A percentile compares a stretch with the other conserved stretches of the same genome.
Conservation (phyloP, 2,329 filamentous ascomycete species). For the Graphiopsis chlorocephala region DNA sequence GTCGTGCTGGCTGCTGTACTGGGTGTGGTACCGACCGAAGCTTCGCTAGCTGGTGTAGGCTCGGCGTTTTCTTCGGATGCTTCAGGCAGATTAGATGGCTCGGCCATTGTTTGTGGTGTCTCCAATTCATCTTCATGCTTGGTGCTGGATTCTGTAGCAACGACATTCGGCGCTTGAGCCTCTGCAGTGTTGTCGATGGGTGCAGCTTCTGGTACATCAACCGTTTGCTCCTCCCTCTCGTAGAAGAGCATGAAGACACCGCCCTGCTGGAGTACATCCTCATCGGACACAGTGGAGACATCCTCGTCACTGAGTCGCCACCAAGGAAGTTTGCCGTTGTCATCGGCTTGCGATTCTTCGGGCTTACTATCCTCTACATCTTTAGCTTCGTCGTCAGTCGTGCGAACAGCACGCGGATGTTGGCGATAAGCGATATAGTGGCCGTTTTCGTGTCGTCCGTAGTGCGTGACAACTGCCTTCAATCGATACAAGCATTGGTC, state of each 20-base stretch:
- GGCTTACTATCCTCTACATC: slow-evolving; percentile 21
- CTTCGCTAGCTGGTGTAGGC: neutral
- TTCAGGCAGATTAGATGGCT: neutral
- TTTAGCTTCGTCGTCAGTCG: slow-evolving; percentile 18
- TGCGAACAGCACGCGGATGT: slow-evolving; percentile 46
- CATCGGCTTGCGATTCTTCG: slow-evolving; percentile 16
- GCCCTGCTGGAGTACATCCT: slow-evolving; percentile 68
- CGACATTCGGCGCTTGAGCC: neutral
- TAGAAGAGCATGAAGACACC: slow-evolving; percentile 98
- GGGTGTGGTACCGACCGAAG: neutral
- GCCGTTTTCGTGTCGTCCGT: slow-evolving; percentile 87
- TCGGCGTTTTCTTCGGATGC: neutral
- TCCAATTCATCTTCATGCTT: neutral
- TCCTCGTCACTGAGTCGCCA: slow-evolving; percentile 90
- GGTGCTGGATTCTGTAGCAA: neutral
- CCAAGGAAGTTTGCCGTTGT: slow-evolving; percentile 60
- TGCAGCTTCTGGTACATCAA: neutral
- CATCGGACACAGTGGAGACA: slow-evolving; percentile 71
- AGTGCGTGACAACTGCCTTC: slow-evolving; percentile 81
- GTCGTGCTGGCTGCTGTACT: slow-evolving; percentile 6
- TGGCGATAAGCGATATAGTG: slow-evolving; percentile 92
- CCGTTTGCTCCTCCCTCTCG: slow-evolving; percentile 52
- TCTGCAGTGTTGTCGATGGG: neutral
- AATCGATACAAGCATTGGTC: slow-evolving; percentile 64
- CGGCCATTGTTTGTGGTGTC: neutral